Evolutionary conservation across 225 moss, liverwort and hornwort genomes (phyloP).

Genomic region (Anthoceros angustus): DNA sequence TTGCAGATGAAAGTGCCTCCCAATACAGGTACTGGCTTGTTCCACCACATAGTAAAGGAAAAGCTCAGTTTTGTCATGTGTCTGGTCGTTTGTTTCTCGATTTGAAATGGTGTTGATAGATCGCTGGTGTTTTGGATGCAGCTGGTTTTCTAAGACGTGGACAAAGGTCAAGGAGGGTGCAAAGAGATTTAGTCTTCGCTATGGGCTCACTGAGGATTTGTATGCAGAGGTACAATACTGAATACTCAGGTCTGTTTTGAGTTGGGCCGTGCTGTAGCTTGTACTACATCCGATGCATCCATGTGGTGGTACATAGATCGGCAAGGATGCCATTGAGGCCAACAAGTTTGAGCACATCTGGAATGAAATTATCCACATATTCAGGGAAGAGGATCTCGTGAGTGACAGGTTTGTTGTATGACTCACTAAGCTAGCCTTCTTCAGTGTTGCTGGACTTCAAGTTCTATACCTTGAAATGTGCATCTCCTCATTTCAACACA

Average conservation of each 20-base stretch:
- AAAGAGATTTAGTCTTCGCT: constrained; percentile 54
- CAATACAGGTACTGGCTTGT: constrained; percentile 18
- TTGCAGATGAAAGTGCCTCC: constrained; percentile 37
- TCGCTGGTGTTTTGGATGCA: not conserved
- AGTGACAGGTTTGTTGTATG: constrained; percentile 42
- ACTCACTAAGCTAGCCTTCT: not conserved
- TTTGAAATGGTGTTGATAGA: too few relatives aligned
- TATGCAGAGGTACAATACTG: constrained; percentile 6
- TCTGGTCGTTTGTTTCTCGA: too few relatives aligned
- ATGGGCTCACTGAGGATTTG: constrained; percentile 19
- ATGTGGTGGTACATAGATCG: constrained; percentile 26
- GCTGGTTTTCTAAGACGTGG: constrained; percentile 47
- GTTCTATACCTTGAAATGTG: not conserved
- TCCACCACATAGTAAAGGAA: not conserved
- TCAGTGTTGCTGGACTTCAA: not conserved
- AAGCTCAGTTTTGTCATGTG: too few relatives aligned
- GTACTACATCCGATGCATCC: not conserved
- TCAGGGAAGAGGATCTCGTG: constrained; percentile 90
- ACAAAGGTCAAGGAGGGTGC: constrained; percentile 48
- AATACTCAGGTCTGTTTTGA: not conserved
- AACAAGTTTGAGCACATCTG: constrained; percentile 71
- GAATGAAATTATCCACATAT: constrained; percentile 75
- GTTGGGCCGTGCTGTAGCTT: not conserved
- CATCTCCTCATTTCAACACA: not conserved
- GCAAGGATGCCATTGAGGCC: constrained; percentile 34